These are phyloP conservation scores for Deuterostichococcus epilithicus DNA, from an alignment of 139 green algal genomes.

Conservation along the genomic window DNA sequence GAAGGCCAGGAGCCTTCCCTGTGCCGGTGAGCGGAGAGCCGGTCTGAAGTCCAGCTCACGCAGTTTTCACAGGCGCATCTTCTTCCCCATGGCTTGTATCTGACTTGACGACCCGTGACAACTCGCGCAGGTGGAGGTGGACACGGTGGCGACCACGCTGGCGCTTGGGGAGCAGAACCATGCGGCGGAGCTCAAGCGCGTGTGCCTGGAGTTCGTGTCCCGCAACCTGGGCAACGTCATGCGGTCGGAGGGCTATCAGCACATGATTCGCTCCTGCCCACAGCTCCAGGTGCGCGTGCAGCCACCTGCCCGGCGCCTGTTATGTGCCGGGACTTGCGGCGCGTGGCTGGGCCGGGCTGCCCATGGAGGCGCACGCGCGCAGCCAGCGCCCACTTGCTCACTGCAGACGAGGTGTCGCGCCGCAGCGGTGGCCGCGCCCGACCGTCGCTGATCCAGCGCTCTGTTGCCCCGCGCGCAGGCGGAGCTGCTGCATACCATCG, in stretches of 20 bases:
- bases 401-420: no score
- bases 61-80: no score
- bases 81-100: no score
- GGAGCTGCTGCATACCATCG: conserved; percentile 23
- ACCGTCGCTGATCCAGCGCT: no score
- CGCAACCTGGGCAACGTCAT: conserved; percentile 87
- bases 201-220: conserved; percentile 91
- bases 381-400: no score
- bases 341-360: no score
- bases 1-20: no score
- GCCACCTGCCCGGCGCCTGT: not conserved
- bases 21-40: no score
- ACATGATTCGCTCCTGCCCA: conserved; percentile 86
- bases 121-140: conserved; percentile 33
- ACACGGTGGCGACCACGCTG: conserved; percentile 93
- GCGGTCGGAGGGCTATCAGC: conserved; percentile 87
- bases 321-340: not conserved
- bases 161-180: conserved; percentile 96
- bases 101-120: no score
- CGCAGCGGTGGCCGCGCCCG: no score
- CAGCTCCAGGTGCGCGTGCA: conserved; percentile 62
- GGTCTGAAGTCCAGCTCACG: no score
- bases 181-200: conserved; percentile 78
- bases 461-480: conserved; percentile 3
- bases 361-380: no score